Evolutionary conservation across 1,139 yeast species (phyloP), one percentile per base, ranked within the genome.

Genomic region (Kodamaea plutei): DNA sequence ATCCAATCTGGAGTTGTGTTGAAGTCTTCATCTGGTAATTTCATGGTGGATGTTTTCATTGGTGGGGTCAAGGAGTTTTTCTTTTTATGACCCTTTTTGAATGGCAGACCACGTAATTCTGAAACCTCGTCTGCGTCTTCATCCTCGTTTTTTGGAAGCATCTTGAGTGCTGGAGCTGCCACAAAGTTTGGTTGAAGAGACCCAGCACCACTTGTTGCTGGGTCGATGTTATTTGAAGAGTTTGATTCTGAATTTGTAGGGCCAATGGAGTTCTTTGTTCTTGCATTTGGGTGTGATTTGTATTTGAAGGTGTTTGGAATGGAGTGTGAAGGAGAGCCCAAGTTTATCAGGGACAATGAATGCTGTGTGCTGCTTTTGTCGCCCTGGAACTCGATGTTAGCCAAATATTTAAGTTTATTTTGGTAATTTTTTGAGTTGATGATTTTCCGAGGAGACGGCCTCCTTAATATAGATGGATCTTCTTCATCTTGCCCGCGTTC

Each of bases 271-370:
- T 53, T 39, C 41, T 66, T 68, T 1, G 73, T 61, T 34, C 50
- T 58, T 15, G 74, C 74, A 41, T 66, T 68, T 7, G 73, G 72
- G 40, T 64, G 70, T 8, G 69, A 61, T 38, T 67, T 68, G 42
- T 66, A 58, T 35, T 65, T 59, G 51, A 68, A 68, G 1, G 74
- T 68, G 40, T 68, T 68, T 16, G 74, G 73, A 13, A 64, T 61
- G 3, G 71, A 63, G 8, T 45, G 48, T 3, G 56, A 40, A 2
- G 58, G 54, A 7, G 61, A 52, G 3, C 31, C 34, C 15, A 21
- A n/a, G n/a, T n/a, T n/a, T n/a, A n/a, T n/a, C n/a, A n/a, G n/a
- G n/a, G n/a, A n/a, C 4, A 5, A 15, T 14, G 17, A 33, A 29
- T 3, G 31, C 25, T n/a, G n/a, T n/a, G n/a, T n/a, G n/a, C n/a